A percentile compares a stretch with the other conserved stretches of the same genome.
These are phyloP conservation scores for Coelastrella sp. DNA, from an alignment of 139 green algal genomes.

Conservation along the genomic window DNA sequence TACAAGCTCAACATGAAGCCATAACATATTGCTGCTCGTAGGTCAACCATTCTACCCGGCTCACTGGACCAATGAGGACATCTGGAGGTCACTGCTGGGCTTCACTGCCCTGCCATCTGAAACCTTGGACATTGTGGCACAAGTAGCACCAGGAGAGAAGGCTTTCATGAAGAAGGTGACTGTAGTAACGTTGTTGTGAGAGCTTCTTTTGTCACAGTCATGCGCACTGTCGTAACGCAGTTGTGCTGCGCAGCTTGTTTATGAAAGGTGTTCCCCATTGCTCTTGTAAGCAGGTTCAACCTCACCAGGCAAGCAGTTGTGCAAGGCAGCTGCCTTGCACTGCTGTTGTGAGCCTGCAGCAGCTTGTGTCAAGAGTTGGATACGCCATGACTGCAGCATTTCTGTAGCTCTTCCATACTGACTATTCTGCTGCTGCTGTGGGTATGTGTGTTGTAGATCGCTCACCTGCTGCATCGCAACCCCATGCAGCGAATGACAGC, in stretches of 20 bases:
- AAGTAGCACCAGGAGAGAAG: constrained; percentile 3
- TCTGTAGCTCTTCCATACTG: no score
- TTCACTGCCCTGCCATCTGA: background rate
- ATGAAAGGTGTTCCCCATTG: no score
- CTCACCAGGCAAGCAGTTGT: no score
- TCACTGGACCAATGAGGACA: constrained; percentile 18
- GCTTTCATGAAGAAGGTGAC: constrained; percentile 29
- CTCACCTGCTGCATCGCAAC: background rate
- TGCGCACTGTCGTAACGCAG: no score
- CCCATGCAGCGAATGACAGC: background rate
- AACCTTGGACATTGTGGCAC: background rate
- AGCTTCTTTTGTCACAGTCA: no score
- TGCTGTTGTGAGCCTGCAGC: no score
- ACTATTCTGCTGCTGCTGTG: background rate
- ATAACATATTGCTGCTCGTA: background rate
- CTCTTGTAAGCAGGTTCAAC: no score
- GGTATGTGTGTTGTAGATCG: background rate
- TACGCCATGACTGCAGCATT: no score
- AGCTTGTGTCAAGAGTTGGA: no score
- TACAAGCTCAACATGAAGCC: background rate
- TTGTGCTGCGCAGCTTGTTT: no score
- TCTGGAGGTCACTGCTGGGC: constrained; percentile 7
- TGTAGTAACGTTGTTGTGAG: no score
- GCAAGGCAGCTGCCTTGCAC: no score
- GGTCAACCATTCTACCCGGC: constrained; percentile 21